phyloP scores from a whole-genome alignment of 129 eudicot genomes.

The Pseudognaphalium luteoalbum region DNA sequence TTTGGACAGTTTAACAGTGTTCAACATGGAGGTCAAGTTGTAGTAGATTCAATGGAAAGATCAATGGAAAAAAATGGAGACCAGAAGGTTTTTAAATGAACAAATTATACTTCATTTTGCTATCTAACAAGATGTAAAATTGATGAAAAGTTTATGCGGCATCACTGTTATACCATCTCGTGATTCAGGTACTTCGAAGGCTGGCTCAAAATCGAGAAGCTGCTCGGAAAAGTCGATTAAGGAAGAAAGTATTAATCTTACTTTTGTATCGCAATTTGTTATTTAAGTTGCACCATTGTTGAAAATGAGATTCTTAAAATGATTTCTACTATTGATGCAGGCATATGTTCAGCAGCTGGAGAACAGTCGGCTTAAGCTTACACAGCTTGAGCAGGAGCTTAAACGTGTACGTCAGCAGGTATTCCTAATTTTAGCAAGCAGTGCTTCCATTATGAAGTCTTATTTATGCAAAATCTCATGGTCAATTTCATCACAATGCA shows the following conservation, averaged over 20 bases:
- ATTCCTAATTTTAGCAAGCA: not conserved
- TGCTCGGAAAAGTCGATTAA: conserved; percentile 85
- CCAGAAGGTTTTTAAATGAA: conserved; percentile 57
- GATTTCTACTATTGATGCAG: conserved; percentile 35
- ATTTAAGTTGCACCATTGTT: not conserved
- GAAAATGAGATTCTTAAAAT: conserved; percentile 9
- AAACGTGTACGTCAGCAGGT: conserved; percentile 91
- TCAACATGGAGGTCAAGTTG: conserved; percentile 54
- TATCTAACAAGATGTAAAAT: not conserved
- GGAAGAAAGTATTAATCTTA: conserved; percentile 69
- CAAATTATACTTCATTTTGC: not conserved
- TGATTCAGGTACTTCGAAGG: conserved; percentile 68
- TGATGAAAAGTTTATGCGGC: not conserved
- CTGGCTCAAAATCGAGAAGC: conserved; percentile 99
- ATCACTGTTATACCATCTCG: not conserved
- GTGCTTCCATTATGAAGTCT: not conserved
- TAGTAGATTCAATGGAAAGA: conserved; percentile 64
- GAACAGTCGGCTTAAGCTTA: conserved; percentile 69
- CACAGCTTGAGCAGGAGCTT: conserved; percentile 84
- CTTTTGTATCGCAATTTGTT: not conserved
- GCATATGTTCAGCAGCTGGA: conserved; percentile 99
- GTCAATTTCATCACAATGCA: conserved; percentile 19
- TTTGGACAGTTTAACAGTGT: conserved; percentile 42
- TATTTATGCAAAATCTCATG: not conserved
- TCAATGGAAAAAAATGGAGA: conserved; percentile 63